Percentiles rank a stretch among this genome's conserved stretches.
Evolutionary conservation across 768 basidiomycete genomes (phyloP).

Genomic region (Russula sp.): DNA sequence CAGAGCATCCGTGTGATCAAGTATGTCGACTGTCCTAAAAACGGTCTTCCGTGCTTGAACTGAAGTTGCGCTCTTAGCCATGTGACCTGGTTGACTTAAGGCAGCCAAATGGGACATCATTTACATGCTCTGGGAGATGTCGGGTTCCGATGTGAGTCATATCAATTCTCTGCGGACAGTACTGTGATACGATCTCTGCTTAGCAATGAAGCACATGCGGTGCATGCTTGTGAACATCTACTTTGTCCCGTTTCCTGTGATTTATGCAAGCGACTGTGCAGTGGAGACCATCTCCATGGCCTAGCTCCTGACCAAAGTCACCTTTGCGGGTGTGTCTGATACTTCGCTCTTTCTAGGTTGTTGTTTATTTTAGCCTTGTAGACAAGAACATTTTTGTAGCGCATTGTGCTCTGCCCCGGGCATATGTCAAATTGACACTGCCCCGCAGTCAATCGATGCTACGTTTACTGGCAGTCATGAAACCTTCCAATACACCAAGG

Average conservation of each 20-base stretch:
- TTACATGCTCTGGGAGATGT: slow-evolving; percentile 14
- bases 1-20: slow-evolving; percentile 48
- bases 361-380: slow-evolving; percentile 20
- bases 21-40: slow-evolving; percentile 27
- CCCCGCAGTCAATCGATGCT: slow-evolving; percentile 53
- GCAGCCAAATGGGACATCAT: slow-evolving; percentile 11
- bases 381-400: slow-evolving; percentile 45
- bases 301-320: slow-evolving; percentile 36
- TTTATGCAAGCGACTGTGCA: slow-evolving; percentile 49
- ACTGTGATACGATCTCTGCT: neutral
- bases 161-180: neutral
- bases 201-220: slow-evolving; percentile 39
- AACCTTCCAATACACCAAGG: slow-evolving; percentile 61
- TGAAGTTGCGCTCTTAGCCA: slow-evolving; percentile 1
- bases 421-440: slow-evolving; percentile 51
- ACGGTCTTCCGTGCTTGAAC: no score
- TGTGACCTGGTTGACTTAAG: slow-evolving; percentile 13
- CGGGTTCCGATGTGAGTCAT: slow-evolving; percentile 11
- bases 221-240: slow-evolving; percentile 45
- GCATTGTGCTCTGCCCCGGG: slow-evolving; percentile 39
- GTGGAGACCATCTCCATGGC: slow-evolving; percentile 45
- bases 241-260: slow-evolving; percentile 49
- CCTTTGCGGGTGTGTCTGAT: slow-evolving; percentile 47
- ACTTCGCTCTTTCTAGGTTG: neutral
- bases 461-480: slow-evolving; percentile 55